Percentiles rank a stretch among this genome's conserved stretches.
These are phyloP conservation scores for Linum lewisii DNA, from an alignment of 345 rosid genomes.

Conservation along the genomic window DNA sequence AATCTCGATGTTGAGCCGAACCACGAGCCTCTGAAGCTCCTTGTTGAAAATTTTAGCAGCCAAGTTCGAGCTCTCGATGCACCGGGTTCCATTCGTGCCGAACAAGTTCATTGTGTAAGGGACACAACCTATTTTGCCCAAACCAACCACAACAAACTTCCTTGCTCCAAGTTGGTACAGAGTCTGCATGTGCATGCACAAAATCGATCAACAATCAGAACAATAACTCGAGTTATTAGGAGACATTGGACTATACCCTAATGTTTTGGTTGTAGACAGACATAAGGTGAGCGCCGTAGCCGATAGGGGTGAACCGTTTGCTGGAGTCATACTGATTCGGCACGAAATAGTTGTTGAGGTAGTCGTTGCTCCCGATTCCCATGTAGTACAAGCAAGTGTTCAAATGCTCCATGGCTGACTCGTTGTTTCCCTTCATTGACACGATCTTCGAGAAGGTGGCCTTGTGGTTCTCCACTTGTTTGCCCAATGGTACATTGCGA, in stretches of 20 bases:
- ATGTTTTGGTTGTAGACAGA: not conserved
- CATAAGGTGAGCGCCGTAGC: not conserved
- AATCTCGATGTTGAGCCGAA: constrained; percentile 4
- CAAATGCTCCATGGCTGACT: not conserved
- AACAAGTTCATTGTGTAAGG: constrained; percentile 5
- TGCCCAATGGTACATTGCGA: not conserved
- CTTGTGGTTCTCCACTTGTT: not conserved
- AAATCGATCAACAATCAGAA: not conserved
- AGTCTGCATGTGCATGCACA: constrained; percentile 1
- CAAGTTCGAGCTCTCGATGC: constrained; percentile 14
- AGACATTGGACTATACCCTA: not conserved
- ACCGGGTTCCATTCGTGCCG: constrained; percentile 2
- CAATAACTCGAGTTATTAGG: not conserved
- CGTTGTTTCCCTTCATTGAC: not conserved
- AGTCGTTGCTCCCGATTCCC: constrained; percentile 1
- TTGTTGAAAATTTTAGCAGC: constrained; percentile 16
- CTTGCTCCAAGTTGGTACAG: constrained; percentile 20
- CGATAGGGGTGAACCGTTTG: not conserved
- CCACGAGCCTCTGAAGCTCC: constrained; percentile 3
- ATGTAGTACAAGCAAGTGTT: not conserved
- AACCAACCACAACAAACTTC: constrained; percentile 16
- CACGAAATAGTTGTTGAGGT: not conserved
- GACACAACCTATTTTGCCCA: constrained; percentile 11
- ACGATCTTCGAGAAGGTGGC: not conserved
- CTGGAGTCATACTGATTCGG: not conserved